Conservation (phyloP, 83 land plant genomes). For the Thuja plicata region DNA sequence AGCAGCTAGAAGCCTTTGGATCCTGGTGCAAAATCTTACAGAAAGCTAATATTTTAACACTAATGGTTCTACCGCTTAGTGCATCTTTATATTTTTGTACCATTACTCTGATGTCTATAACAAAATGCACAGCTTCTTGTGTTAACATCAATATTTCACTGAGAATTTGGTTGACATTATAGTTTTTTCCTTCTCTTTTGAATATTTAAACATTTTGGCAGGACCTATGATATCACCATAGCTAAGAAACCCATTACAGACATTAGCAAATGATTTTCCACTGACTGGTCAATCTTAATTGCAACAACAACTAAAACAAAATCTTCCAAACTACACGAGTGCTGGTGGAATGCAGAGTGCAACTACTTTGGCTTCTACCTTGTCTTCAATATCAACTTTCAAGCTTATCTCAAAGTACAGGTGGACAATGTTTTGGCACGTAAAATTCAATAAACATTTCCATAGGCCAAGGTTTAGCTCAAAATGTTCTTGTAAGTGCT, state of each 20-base stretch:
- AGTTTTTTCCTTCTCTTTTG: neutral
- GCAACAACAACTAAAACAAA: slow-evolving; percentile 24
- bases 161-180: neutral
- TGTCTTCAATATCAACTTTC: slow-evolving; percentile 32
- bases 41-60: neutral
- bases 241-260: neutral
- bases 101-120: neutral
- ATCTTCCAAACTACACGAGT: slow-evolving; percentile 30
- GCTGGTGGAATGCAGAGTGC: slow-evolving; percentile 31
- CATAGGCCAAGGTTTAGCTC: slow-evolving; percentile 39
- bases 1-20: slow-evolving; percentile 41
- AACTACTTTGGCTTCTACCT: slow-evolving; percentile 26
- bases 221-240: neutral
- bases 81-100: neutral
- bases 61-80: neutral
- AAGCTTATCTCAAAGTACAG: slow-evolving; percentile 27
- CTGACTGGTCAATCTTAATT: neutral
- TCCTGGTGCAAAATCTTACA: slow-evolving; percentile 32
- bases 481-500: slow-evolving; percentile 21
- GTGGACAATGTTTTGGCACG: slow-evolving; percentile 25
- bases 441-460: slow-evolving; percentile 33
- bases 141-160: neutral
- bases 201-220: neutral
- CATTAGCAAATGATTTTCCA: neutral
- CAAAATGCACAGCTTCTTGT: neutral